phyloP scores from a whole-genome alignment of 768 basidiomycete species.

The Auriscalpium vulgare region DNA sequence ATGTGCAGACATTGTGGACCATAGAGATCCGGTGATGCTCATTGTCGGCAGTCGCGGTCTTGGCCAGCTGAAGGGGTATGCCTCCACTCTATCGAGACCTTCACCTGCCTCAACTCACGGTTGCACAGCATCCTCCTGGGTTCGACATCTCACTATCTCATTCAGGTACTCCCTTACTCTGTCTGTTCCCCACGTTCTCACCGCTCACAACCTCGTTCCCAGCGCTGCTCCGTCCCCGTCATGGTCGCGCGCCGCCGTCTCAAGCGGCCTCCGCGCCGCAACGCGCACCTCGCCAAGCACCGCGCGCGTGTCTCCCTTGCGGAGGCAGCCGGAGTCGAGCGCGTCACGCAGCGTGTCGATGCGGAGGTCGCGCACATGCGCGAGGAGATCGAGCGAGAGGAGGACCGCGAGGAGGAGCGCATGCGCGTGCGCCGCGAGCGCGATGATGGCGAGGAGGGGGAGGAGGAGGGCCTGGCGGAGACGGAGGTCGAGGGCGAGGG shows the following conservation, averaged over 20 bases:
- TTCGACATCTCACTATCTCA: conserved; percentile 91
- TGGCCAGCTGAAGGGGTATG: conserved; percentile 80
- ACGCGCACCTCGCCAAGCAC: conserved; percentile 71
- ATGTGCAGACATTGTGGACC: conserved; percentile 69
- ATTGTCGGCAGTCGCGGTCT: conserved; percentile 94
- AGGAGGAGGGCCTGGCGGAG: conserved; percentile 6
- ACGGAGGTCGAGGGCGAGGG: conserved; percentile 9
- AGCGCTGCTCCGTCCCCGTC: conserved; percentile 92
- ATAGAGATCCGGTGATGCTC: conserved; percentile 80
- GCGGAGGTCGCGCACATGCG: conserved; percentile 78
- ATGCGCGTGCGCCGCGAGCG: conserved; percentile 12
- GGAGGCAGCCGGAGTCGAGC: conserved; percentile 78
- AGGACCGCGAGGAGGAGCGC: conserved; percentile 28
- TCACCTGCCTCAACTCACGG: not conserved
- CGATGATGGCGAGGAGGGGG: conserved; percentile 6
- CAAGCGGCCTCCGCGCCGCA: conserved; percentile 75
- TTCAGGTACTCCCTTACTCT: conserved; percentile 43
- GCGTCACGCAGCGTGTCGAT: conserved; percentile 80
- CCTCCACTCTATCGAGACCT: not conserved
- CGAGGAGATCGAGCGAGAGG: conserved; percentile 65
- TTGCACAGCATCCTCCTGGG: conserved; percentile 75
- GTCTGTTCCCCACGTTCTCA: not conserved
- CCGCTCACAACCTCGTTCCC: conserved; percentile 7
- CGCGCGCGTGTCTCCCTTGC: conserved; percentile 81
- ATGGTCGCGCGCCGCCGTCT: conserved; percentile 93